Conservation (phyloP, 2,329 filamentous ascomycete genomes). For the Leptographium wingfieldii region DNA sequence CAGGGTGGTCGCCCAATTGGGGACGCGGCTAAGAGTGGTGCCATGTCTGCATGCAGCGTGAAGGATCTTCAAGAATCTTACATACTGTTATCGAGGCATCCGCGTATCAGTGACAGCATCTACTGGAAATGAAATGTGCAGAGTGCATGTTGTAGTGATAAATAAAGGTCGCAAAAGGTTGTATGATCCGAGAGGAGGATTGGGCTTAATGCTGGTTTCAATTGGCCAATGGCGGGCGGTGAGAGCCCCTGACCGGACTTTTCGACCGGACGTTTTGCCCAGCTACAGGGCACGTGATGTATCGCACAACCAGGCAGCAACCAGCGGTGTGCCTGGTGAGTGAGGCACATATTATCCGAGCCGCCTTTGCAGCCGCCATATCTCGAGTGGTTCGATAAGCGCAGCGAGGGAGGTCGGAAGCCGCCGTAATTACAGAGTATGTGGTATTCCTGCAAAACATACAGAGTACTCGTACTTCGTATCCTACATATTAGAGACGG, state of each 20-base stretch:
- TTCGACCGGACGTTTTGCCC: not conserved
- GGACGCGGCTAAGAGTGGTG: not conserved
- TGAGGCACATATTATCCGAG: not conserved
- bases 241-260: conserved; percentile 8
- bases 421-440: too few relatives aligned
- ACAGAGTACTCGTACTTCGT: too few relatives aligned
- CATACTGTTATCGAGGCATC: not conserved
- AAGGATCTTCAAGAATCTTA: not conserved
- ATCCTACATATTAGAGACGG: too few relatives aligned
- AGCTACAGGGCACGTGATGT: not conserved
- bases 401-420: too few relatives aligned
- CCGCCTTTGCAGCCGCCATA: not conserved
- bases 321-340: not conserved
- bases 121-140: not conserved
- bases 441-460: too few relatives aligned
- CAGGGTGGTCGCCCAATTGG: not conserved
- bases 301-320: not conserved
- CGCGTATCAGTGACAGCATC: not conserved
- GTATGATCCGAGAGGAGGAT: not conserved
- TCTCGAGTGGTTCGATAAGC: not conserved
- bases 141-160: not conserved
- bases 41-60: not conserved
- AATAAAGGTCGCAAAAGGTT: not conserved
- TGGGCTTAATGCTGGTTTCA: not conserved
- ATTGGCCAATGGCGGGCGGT: conserved; percentile 8